Conservation (phyloP, 495 filamentous ascomycete genomes). For the Lophiotrema nucula region DNA sequence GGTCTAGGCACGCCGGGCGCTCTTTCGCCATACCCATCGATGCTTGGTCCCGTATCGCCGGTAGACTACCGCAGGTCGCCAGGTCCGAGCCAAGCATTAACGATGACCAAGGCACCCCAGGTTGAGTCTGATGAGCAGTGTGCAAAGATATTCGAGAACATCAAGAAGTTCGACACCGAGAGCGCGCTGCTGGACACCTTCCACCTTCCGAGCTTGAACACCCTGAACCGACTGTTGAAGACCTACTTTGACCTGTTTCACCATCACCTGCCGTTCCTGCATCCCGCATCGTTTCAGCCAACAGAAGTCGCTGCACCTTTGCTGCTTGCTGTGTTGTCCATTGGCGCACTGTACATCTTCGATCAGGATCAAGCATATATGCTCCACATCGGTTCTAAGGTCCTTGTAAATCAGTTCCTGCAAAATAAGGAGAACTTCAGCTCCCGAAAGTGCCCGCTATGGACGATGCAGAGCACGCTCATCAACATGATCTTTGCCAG, state of each 20-base stretch:
- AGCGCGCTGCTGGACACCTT: constrained; percentile 84
- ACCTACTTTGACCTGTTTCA: constrained; percentile 98
- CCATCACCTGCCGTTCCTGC: constrained; percentile 93
- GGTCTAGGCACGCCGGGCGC: constrained; percentile 76
- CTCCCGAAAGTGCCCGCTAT: constrained; percentile 95
- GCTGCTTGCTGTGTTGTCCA: constrained; percentile 87
- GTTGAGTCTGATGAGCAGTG: constrained; percentile 73
- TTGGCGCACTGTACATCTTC: constrained; percentile 94
- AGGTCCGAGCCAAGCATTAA: constrained; percentile 51
- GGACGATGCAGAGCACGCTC: constrained; percentile 94
- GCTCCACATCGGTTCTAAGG: constrained; percentile 96
- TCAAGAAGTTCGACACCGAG: constrained; percentile 74
- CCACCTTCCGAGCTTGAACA: constrained; percentile 72
- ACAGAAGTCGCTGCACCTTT: constrained; percentile 74
- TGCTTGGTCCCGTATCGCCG: constrained; percentile 70
- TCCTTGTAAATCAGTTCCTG: constrained; percentile 92
- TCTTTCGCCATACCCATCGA: constrained; percentile 72
- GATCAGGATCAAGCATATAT: constrained; percentile 94
- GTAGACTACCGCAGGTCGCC: constrained; percentile 68
- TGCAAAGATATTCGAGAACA: constrained; percentile 77
- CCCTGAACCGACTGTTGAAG: constrained; percentile 84
- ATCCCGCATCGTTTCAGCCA: constrained; percentile 86
- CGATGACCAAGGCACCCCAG: constrained; percentile 46
- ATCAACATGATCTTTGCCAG: constrained; percentile 99
- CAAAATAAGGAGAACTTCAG: constrained; percentile 98